These are phyloP conservation scores for Schizophyllum amplum DNA, from an alignment of 1,284 basidiomycete genomes.

Conservation along the genomic window DNA sequence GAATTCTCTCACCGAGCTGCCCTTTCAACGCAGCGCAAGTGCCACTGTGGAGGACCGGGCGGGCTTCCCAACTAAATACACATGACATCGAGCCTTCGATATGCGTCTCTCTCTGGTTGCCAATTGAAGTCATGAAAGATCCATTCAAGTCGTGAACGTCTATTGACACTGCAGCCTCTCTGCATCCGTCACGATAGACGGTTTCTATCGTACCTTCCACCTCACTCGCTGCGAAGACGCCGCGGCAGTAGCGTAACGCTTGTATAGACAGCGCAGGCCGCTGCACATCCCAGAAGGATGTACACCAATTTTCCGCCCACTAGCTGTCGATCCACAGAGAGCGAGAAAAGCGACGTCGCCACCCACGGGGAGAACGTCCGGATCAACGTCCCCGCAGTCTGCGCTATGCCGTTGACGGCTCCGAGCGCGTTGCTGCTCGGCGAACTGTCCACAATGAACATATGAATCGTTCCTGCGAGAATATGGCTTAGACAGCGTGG, in stretches of 20 bases:
- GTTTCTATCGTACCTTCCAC: no score
- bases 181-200: no score
- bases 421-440: conserved; percentile 13
- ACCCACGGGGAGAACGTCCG: conserved; percentile 10
- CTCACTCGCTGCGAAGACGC: background rate
- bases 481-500: background rate
- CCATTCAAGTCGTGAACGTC: no score
- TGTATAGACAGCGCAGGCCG: background rate
- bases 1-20: no score
- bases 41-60: no score
- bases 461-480: background rate
- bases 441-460: conserved; percentile 9
- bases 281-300: conserved; percentile 1
- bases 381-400: conserved; percentile 13
- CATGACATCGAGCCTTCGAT: no score
- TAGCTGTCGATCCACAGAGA: conserved; percentile 8
- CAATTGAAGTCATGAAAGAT: no score
- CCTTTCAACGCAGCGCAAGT: no score
- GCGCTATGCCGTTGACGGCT: conserved; percentile 16
- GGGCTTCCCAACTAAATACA: no score
- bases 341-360: conserved; percentile 11
- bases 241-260: background rate
- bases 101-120: no score
- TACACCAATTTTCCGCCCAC: conserved; percentile 11
- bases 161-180: no score